Percentiles rank a stretch among this genome's conserved stretches.
phyloP scores from a whole-genome alignment of 805 yeast species.

The Ogataea thermomethanolica region DNA sequence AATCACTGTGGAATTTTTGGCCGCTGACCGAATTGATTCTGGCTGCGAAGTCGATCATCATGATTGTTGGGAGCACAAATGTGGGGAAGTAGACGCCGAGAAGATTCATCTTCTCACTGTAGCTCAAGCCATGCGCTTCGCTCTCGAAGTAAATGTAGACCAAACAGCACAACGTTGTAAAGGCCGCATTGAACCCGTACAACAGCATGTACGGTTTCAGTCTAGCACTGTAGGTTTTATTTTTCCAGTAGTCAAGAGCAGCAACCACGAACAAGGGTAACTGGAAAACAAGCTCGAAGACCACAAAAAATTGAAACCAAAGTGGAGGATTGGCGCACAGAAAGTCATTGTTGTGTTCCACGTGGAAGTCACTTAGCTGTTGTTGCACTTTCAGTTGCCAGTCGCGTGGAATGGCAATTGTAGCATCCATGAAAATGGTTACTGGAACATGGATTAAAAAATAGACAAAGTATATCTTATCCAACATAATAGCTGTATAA shows the following conservation, averaged over 20 bases:
- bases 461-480: constrained; percentile 26
- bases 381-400: constrained; percentile 48
- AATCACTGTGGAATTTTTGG: constrained; percentile 1
- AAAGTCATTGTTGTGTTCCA: constrained; percentile 66
- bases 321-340: constrained; percentile 45
- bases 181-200: constrained; percentile 80
- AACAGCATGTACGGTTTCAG: constrained; percentile 38
- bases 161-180: constrained; percentile 75
- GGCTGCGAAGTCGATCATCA: constrained; percentile 46
- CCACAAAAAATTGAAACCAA: constrained; percentile 74
- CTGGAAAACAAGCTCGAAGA: constrained; percentile 71
- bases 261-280: constrained; percentile 68
- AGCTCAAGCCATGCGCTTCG: constrained; percentile 39
- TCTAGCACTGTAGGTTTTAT: constrained; percentile 22
- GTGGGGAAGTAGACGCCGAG: constrained; percentile 66
- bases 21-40: constrained; percentile 7
- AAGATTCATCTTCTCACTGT: constrained; percentile 40
- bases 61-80: constrained; percentile 55
- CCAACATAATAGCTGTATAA: constrained; percentile 9
- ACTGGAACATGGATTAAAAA: constrained; percentile 66
- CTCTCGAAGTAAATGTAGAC: constrained; percentile 39
- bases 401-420: constrained; percentile 58
- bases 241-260: constrained; percentile 28
- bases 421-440: constrained; percentile 71
- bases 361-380: constrained; percentile 53